Evolutionary conservation across 75 land plant genomes (phyloP), one percentile per base, ranked within the genome.

Genomic region (Cupressus sempervirens): DNA sequence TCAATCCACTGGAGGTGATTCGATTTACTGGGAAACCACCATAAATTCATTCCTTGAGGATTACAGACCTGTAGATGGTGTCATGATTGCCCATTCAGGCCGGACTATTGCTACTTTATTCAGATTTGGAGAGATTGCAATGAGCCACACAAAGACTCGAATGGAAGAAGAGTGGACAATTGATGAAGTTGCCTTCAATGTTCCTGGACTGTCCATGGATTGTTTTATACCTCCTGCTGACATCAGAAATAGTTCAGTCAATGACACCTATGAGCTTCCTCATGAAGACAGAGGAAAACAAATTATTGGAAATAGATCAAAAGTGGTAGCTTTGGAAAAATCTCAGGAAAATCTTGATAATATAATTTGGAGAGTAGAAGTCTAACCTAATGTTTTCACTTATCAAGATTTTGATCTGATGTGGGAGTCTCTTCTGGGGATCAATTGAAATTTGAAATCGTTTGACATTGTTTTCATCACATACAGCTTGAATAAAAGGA

Each of bases 161-260:
- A 91, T 91, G 92, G 92, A 91, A 80, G 92, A 91, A 84, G 76
- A 52, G 52, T 91, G 92, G 92, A 83, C 82, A 12, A 91, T 91
- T 38, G 89, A 89, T 45, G 92, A 91, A 58, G 89, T 90, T 12
- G 92, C 89, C 35, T 89, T 91, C 87, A 90, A 91, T 80, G 89
- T 91, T 7, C 87, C 76, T 0, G 92, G 92, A 36, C 84, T 91
- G 1, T 89, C 91, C 14, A 65, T 82, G 86, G 91, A 91, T 45
- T 89, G 87, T 45, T 91, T 91, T 67, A 77, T 91, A 3, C 92
- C 92, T 65, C 92, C 92, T 10, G 82, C 86, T 30, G 91, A 91
- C 62, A 58, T 91, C 50, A 88, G 88, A 80, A 83, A 84, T 32
- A 85, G 84, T 1, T 87, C 89, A 26, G 58, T 88, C 14, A 77